Percentiles rank a stretch among this genome's conserved stretches.
Conservation (phyloP, 805 yeast genomes). For the Kodamaea sagamina region DNA sequence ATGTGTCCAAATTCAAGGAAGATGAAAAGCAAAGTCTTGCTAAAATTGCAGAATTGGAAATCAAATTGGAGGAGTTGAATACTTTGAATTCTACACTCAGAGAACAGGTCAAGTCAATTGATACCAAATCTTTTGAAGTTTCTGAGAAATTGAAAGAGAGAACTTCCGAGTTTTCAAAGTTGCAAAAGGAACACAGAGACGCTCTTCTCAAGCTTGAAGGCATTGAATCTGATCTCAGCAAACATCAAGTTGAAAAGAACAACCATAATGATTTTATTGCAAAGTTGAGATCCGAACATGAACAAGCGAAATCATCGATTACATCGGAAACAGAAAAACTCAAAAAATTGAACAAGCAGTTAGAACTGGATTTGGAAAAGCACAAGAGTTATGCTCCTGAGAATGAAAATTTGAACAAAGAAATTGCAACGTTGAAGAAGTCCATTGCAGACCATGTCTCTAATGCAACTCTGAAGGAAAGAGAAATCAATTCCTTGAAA, state of each 20-base stretch:
- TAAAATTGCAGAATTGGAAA: slow-evolving; percentile 30
- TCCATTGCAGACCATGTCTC: slow-evolving; percentile 15
- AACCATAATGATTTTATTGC: slow-evolving; percentile 13
- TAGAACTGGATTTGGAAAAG: slow-evolving; percentile 15
- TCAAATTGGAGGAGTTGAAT: slow-evolving; percentile 32
- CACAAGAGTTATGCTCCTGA: slow-evolving; percentile 12
- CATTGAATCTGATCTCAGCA: slow-evolving; percentile 13
- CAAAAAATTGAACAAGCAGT: slow-evolving; percentile 11
- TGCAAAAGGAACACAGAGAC: slow-evolving; percentile 13
- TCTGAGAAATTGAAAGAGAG: slow-evolving; percentile 12
- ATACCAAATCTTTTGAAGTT: slow-evolving; percentile 23
- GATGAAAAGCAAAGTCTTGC: slow-evolving; percentile 37
- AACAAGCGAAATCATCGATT: slow-evolving; percentile 3
- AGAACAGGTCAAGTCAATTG: slow-evolving; percentile 31
- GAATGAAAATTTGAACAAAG: slow-evolving; percentile 15
- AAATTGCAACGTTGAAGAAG: slow-evolving; percentile 16
- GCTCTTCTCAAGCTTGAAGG: slow-evolving; percentile 6
- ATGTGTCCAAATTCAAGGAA: slow-evolving; percentile 44
- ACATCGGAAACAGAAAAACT: slow-evolving; percentile 14
- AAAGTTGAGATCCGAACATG: slow-evolving; percentile 14
- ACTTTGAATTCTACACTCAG: slow-evolving; percentile 35
- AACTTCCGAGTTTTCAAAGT: slow-evolving; percentile 12
- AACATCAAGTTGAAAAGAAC: slow-evolving; percentile 14
- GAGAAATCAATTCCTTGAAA: slow-evolving; percentile 18
- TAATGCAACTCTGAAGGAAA: slow-evolving; percentile 14